Percentiles rank a stretch among this genome's conserved stretches.
These are phyloP conservation scores for Gossypium australe DNA, from an alignment of 345 rosid species.

Conservation along the genomic window DNA sequence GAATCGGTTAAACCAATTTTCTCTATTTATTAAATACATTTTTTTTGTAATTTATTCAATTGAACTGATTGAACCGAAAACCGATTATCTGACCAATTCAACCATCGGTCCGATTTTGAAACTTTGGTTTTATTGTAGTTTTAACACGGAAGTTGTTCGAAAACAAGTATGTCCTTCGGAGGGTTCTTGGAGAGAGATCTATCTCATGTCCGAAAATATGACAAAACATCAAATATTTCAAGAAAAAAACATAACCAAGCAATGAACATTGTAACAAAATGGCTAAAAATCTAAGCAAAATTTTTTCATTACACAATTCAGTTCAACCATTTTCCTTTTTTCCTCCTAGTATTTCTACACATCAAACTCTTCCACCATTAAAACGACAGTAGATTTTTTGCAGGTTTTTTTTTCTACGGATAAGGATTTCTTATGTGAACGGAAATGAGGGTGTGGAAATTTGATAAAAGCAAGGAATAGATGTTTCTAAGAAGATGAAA, in stretches of 20 bases:
- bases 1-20: no score
- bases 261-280: neutral
- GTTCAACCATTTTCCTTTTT: constrained; percentile 6
- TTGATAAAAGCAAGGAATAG: neutral
- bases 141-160: no score
- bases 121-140: no score
- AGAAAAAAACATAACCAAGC: neutral
- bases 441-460: neutral
- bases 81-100: no score
- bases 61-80: no score
- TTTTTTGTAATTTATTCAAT: no score
- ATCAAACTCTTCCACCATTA: neutral
- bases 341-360: neutral
- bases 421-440: neutral
- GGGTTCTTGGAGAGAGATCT: no score
- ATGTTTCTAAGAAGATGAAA: neutral
- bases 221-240: no score
- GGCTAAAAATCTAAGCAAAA: constrained; percentile 16
- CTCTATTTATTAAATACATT: no score
- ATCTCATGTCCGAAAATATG: no score
- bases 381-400: neutral
- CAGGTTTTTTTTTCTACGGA: constrained; percentile 3
- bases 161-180: no score
- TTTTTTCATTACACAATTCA: constrained; percentile 24
- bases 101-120: no score